A percentile compares a stretch with the other conserved stretches of the same genome.
phyloP scores from a whole-genome alignment of 2,329 filamentous ascomycete species.

The Trichoderma oligosporum region DNA sequence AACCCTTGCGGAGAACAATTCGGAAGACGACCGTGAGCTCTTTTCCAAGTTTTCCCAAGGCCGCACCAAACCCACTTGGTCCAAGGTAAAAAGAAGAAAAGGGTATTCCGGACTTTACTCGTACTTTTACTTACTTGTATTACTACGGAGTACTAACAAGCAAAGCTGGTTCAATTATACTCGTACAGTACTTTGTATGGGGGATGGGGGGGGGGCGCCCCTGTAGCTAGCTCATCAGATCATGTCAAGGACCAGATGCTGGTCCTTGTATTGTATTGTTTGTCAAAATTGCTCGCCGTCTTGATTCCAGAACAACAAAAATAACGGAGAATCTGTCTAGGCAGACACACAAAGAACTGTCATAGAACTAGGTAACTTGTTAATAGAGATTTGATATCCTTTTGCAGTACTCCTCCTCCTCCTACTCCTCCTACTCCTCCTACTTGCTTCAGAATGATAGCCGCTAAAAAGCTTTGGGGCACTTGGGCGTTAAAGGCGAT shows the following conservation, averaged over 20 bases:
- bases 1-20: not conserved
- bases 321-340: not conserved
- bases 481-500: constrained; percentile 5
- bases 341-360: too few relatives aligned
- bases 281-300: not conserved
- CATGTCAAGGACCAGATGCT: not conserved
- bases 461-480: constrained; percentile 1
- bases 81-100: too few relatives aligned
- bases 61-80: too few relatives aligned
- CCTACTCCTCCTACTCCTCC: too few relatives aligned
- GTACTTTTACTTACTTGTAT: too few relatives aligned
- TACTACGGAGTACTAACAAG: not conserved
- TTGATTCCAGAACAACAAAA: not conserved
- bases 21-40: not conserved
- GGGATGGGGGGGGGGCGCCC: too few relatives aligned
- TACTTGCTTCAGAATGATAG: constrained; percentile 11
- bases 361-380: too few relatives aligned
- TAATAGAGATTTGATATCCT: too few relatives aligned
- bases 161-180: too few relatives aligned
- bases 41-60: not conserved
- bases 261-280: not conserved
- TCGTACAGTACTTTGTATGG: too few relatives aligned
- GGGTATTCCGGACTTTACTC: too few relatives aligned
- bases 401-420: too few relatives aligned
- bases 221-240: not conserved